A percentile compares a stretch with the other conserved stretches of the same genome.
phyloP scores from a whole-genome alignment of 2,329 filamentous ascomycete genomes.

The Pyrenophora tritici-repentis region DNA sequence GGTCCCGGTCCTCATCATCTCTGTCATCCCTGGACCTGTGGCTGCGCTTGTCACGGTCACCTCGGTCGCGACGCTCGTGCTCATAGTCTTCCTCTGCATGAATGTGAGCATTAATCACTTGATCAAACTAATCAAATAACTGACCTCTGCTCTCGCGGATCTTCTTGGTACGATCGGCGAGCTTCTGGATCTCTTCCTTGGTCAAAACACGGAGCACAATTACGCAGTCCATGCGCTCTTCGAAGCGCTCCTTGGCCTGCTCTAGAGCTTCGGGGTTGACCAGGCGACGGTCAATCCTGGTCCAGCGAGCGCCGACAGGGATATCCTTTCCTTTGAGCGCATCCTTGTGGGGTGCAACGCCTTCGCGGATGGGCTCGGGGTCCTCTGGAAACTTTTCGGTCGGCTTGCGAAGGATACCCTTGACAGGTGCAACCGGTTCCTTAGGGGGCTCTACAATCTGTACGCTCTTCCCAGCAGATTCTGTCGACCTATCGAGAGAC shows the following conservation, averaged over 20 bases:
- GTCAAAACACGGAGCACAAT: conserved; percentile 88
- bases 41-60: conserved; percentile 24
- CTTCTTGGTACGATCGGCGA: conserved; percentile 79
- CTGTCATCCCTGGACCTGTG: too few species aligned
- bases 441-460: conserved; percentile 72
- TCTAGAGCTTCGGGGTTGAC: conserved; percentile 89
- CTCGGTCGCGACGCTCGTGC: conserved; percentile 35
- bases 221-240: conserved; percentile 90
- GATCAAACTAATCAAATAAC: neutral
- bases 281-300: conserved; percentile 84
- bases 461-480: conserved; percentile 43
- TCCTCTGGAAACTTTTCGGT: conserved; percentile 86
- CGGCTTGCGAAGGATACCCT: conserved; percentile 84
- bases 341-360: conserved; percentile 92
- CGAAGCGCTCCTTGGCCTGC: conserved; percentile 85
- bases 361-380: conserved; percentile 79
- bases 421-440: conserved; percentile 68
- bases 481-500: conserved; percentile 26
- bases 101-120: conserved; percentile 14
- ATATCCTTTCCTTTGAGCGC: conserved; percentile 73
- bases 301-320: conserved; percentile 79
- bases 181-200: conserved; percentile 86
- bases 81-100: conserved; percentile 38
- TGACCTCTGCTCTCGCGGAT: conserved; percentile 62
- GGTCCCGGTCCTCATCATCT: conserved; percentile 12